Conservation (phyloP, 192 early-diverging fungal species). For the Backusella tarrabulga region DNA sequence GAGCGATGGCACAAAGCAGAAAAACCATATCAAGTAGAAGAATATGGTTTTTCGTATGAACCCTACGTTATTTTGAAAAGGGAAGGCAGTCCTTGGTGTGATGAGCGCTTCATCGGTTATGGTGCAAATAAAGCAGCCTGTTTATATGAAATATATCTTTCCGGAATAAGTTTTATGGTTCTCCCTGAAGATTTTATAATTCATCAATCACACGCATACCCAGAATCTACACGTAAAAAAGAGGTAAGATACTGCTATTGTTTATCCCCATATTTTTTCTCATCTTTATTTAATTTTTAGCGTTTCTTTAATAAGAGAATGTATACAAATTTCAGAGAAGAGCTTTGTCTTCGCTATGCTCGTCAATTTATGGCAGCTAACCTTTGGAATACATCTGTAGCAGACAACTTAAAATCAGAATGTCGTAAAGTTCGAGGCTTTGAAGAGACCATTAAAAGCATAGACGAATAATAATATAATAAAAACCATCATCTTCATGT, state of each 20-base stretch:
- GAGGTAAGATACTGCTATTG: constrained; percentile 37
- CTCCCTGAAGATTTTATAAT: constrained; percentile 48
- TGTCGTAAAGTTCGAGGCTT: constrained; percentile 47
- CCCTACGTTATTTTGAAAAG: constrained; percentile 52
- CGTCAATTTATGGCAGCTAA: constrained; percentile 40
- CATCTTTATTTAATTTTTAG: constrained; percentile 22
- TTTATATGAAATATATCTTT: constrained; percentile 50
- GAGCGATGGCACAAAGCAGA: constrained; percentile 35
- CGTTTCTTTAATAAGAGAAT: constrained; percentile 47
- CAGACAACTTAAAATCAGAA: constrained; percentile 39
- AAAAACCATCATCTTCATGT: background rate
- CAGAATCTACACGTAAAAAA: constrained; percentile 41
- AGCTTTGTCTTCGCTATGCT: constrained; percentile 51
- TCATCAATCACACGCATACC: constrained; percentile 50
- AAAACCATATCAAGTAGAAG: constrained; percentile 49
- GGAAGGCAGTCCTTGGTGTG: constrained; percentile 48
- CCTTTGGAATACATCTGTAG: constrained; percentile 28
- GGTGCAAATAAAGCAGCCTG: constrained; percentile 56
- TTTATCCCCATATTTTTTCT: background rate
- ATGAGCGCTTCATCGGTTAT: constrained; percentile 53
- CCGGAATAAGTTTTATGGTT: constrained; percentile 48
- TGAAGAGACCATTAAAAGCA: constrained; percentile 22
- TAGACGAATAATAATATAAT: background rate
- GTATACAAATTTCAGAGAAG: constrained; percentile 50
- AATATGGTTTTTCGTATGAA: constrained; percentile 53